Evolutionary conservation across 2,329 filamentous ascomycete species (phyloP).

Genomic region (Penicillium sp.): DNA sequence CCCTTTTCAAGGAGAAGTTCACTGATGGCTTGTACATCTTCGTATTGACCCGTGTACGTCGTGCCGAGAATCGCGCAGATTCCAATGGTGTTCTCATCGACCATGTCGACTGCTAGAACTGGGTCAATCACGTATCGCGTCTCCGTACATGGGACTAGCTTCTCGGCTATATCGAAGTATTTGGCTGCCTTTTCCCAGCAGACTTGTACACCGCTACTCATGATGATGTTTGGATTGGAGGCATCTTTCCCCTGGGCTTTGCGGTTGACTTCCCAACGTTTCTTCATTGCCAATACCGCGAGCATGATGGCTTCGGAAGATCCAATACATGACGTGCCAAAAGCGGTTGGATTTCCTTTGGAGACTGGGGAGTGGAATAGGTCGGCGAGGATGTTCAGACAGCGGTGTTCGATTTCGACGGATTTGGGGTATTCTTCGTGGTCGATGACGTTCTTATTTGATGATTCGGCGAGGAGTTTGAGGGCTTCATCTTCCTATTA

Average conservation of each 20-base stretch:
- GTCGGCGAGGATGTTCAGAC: constrained; percentile 65
- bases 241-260: constrained; percentile 60
- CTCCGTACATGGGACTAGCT: constrained; percentile 49
- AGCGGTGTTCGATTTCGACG: constrained; percentile 63
- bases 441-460: constrained; percentile 71
- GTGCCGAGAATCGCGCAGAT: constrained; percentile 69
- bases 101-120: constrained; percentile 61
- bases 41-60: constrained; percentile 72
- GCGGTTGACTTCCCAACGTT: constrained; percentile 67
- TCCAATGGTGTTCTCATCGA: constrained; percentile 76
- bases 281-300: constrained; percentile 70
- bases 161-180: constrained; percentile 69
- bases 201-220: constrained; percentile 72
- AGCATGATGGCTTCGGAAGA: constrained; percentile 70
- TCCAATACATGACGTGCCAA: constrained; percentile 68
- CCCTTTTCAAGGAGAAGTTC: constrained; percentile 58
- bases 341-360: constrained; percentile 54
- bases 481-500: constrained; percentile 58
- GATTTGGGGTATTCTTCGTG: constrained; percentile 64
- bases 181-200: constrained; percentile 70
- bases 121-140: constrained; percentile 64
- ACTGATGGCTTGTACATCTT: constrained; percentile 67
- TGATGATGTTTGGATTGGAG: constrained; percentile 67
- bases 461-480: constrained; percentile 64
- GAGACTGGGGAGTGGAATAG: constrained; percentile 61